Conservation (phyloP, 2,329 filamentous ascomycete genomes). For the Ceratocystis diversiconidia region DNA sequence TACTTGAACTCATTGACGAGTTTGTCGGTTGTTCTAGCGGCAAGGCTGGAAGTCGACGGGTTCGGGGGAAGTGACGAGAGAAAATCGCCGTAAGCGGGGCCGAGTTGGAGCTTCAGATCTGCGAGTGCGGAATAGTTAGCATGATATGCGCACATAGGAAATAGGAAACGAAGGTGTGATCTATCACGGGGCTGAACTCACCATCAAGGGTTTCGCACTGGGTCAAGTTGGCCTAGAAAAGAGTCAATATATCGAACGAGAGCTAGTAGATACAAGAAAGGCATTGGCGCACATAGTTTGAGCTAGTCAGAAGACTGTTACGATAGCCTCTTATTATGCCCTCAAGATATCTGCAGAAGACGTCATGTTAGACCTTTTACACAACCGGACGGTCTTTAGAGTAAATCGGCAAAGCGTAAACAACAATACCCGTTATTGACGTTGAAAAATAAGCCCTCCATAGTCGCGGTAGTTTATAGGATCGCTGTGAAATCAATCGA, state of each 20-base stretch:
- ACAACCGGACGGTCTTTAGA: neutral
- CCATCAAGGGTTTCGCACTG: constrained; percentile 98
- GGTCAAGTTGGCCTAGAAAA: constrained; percentile 77
- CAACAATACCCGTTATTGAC: constrained; percentile 67
- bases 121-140: neutral
- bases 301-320: constrained; percentile 75
- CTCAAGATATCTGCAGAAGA: constrained; percentile 67
- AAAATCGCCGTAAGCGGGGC: constrained; percentile 93
- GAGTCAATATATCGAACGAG: neutral
- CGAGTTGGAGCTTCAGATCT: constrained; percentile 98
- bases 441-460: constrained; percentile 93
- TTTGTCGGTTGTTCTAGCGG: constrained; percentile 93
- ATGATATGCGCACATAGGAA: constrained; percentile 12
- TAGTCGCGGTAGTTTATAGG: constrained; percentile 28
- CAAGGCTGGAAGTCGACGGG: constrained; percentile 88
- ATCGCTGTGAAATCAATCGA: constrained; percentile 17
- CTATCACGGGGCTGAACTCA: constrained; percentile 29
- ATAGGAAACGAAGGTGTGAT: neutral
- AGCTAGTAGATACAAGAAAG: neutral
- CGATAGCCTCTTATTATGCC: constrained; percentile 95
- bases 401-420: neutral
- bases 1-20: constrained; percentile 96
- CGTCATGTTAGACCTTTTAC: constrained; percentile 2
- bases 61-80: constrained; percentile 87
- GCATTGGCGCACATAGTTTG: constrained; percentile 50